phyloP scores from a whole-genome alignment of 2,329 filamentous ascomycete species.

The Penicillium sp. region DNA sequence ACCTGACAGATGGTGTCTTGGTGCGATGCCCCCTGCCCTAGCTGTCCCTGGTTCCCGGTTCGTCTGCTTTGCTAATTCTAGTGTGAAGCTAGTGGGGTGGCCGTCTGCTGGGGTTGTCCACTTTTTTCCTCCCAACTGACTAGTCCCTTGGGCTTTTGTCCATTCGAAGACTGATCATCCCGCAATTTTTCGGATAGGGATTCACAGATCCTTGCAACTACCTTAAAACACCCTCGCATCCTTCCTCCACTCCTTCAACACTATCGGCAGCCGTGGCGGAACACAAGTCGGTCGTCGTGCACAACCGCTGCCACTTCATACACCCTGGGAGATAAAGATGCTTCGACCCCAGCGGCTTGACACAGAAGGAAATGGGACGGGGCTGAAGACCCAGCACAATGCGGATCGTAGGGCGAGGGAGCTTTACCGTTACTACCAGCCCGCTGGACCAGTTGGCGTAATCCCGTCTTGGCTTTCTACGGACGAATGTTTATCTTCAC shows the following conservation, averaged over 20 bases:
- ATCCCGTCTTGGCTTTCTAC: slow-evolving; percentile 17
- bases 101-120: slow-evolving; percentile 3
- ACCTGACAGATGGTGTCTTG: slow-evolving; percentile 13
- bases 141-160: background rate
- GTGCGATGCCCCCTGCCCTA: background rate
- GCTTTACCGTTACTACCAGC: slow-evolving; percentile 43
- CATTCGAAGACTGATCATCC: background rate
- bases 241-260: background rate
- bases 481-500: slow-evolving; percentile 11
- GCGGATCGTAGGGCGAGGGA: slow-evolving; percentile 38
- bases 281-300: background rate
- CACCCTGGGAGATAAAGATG: slow-evolving; percentile 9
- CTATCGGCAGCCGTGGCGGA: background rate
- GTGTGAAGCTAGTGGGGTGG: slow-evolving; percentile 5
- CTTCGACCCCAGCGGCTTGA: slow-evolving; percentile 6
- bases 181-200: background rate
- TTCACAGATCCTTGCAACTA: background rate
- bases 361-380: slow-evolving; percentile 11
- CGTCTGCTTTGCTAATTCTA: background rate
- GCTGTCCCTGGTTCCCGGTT: background rate
- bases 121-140: slow-evolving; percentile 3
- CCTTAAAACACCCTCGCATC: background rate
- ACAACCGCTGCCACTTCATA: background rate
- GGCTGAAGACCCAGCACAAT: slow-evolving; percentile 20
- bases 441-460: slow-evolving; percentile 12